A percentile compares a stretch with the other conserved stretches of the same genome.
These are phyloP conservation scores for Chenopodium album DNA, from an alignment of 148 eudicot genomes.

Conservation along the genomic window DNA sequence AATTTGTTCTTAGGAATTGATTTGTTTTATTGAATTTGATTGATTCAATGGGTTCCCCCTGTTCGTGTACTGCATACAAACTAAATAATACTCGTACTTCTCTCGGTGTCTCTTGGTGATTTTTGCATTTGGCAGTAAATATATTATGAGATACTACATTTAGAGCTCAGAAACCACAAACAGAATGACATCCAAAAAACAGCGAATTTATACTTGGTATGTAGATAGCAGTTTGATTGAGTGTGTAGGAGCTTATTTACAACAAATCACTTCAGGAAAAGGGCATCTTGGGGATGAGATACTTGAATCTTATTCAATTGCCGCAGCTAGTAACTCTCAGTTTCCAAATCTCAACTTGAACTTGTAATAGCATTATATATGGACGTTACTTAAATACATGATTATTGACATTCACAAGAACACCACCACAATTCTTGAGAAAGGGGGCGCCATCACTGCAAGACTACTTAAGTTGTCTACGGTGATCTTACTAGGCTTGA, in stretches of 20 bases:
- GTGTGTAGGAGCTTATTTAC: neutral
- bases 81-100: too few species aligned
- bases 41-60: too few species aligned
- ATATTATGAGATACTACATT: too few species aligned
- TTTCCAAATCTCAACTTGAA: slow-evolving; percentile 12
- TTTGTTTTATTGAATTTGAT: too few species aligned
- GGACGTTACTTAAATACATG: neutral
- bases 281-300: neutral
- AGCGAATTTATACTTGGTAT: neutral
- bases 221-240: neutral
- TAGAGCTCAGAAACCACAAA: too few species aligned
- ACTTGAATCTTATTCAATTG: slow-evolving; percentile 3
- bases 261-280: neutral
- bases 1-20: too few species aligned
- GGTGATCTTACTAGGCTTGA: neutral
- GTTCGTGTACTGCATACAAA: too few species aligned
- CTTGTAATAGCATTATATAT: slow-evolving; percentile 8
- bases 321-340: neutral
- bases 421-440: slow-evolving; percentile 25
- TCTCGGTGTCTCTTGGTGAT: too few species aligned
- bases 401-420: slow-evolving; percentile 6
- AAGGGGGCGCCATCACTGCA: slow-evolving; percentile 15
- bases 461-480: neutral
- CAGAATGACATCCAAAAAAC: neutral
- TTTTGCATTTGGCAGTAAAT: too few species aligned